Percentiles rank a stretch among this genome's conserved stretches.
Evolutionary conservation across 1,139 yeast species (phyloP).

Genomic region (Yamadazyma diospyri): DNA sequence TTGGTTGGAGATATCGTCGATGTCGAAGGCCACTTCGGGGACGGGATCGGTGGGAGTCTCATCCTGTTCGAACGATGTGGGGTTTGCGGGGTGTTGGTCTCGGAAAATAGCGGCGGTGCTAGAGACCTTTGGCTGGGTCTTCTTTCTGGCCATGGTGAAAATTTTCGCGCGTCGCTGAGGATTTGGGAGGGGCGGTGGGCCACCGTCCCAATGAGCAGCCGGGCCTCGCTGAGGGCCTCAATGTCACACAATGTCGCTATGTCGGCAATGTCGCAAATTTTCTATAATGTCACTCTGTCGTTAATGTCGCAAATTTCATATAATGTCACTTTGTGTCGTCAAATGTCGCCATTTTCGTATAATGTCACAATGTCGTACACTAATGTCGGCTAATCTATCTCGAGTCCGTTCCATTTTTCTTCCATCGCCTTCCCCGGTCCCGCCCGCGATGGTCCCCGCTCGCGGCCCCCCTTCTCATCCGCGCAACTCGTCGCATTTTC

Average conservation of each 20-base stretch:
- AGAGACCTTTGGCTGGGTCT: slow-evolving; percentile 10
- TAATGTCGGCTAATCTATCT: no score
- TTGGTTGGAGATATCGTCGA: slow-evolving; percentile 17
- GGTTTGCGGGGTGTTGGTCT: slow-evolving; percentile 10
- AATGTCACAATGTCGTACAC: no score
- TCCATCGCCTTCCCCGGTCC: background rate
- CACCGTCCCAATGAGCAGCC: background rate
- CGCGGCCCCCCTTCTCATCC: background rate
- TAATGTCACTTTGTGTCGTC: no score
- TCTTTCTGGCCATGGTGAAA: slow-evolving; percentile 14
- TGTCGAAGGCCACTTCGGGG: background rate
- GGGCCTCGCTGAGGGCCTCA: no score
- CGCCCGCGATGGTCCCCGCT: background rate
- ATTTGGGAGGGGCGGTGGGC: background rate
- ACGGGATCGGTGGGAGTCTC: background rate
- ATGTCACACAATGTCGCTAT: no score
- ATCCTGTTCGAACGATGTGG: background rate
- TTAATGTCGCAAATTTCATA: no score
- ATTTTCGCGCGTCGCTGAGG: background rate
- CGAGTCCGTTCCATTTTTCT: no score
- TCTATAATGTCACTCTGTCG: no score
- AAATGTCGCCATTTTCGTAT: no score
- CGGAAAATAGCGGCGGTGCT: slow-evolving; percentile 23
- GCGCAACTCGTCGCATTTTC: background rate
- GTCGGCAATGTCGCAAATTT: no score